Evolutionary conservation across 768 basidiomycete genomes (phyloP).

Genomic region (Filobasidium floriforme): DNA sequence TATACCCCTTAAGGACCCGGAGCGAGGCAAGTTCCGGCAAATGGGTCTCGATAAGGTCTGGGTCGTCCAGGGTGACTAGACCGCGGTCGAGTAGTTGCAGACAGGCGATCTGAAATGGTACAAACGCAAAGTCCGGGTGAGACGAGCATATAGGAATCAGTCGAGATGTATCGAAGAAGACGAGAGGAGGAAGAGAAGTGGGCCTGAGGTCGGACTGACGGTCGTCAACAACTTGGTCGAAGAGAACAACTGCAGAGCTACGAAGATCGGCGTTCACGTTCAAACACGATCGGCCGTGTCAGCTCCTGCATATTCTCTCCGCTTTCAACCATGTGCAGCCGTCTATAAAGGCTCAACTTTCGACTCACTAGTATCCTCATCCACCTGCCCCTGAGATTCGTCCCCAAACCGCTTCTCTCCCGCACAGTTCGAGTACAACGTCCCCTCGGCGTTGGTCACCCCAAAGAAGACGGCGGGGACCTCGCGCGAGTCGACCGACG

Average conservation of each 20-base stretch:
- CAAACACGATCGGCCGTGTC: not conserved
- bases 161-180: too few species aligned
- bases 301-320: too few species aligned
- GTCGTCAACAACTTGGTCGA: conserved; percentile 38
- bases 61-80: conserved; percentile 29
- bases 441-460: not conserved
- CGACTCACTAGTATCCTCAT: conserved; percentile 14
- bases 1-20: conserved; percentile 30
- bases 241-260: conserved; percentile 35
- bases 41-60: conserved; percentile 26
- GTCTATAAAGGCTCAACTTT: too few species aligned
- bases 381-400: conserved; percentile 3
- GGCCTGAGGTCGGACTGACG: too few species aligned
- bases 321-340: too few species aligned
- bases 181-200: too few species aligned
- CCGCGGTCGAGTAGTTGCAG: conserved; percentile 39
- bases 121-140: too few species aligned
- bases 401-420: conserved; percentile 10
- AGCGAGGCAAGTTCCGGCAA: conserved; percentile 31
- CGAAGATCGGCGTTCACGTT: not conserved
- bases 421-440: not conserved
- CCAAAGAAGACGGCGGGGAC: not conserved
- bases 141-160: too few species aligned
- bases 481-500: not conserved
- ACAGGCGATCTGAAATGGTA: conserved; percentile 35